phyloP scores from a whole-genome alignment of 2,329 filamentous ascomycete species.

The Stemphylium lycopersici region DNA sequence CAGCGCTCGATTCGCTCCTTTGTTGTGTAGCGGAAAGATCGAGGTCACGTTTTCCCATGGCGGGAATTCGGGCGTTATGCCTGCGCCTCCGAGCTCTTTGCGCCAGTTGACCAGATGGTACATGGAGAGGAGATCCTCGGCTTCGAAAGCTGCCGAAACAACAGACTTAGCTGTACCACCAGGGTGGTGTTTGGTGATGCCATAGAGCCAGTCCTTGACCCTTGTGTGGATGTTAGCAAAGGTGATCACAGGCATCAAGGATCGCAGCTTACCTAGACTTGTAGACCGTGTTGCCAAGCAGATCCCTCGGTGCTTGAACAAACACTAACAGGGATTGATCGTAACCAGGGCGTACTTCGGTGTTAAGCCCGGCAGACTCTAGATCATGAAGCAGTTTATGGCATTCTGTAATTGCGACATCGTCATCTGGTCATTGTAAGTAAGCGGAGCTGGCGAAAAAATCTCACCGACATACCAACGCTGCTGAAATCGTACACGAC shows the following conservation, averaged over 20 bases:
- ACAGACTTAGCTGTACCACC: slow-evolving; percentile 44
- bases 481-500: slow-evolving; percentile 39
- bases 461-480: slow-evolving; percentile 25
- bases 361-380: slow-evolving; percentile 37
- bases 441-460: not conserved
- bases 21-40: slow-evolving; percentile 81
- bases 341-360: slow-evolving; percentile 40
- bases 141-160: slow-evolving; percentile 72
- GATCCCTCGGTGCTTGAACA: slow-evolving; percentile 37
- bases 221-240: slow-evolving; percentile 48
- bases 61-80: slow-evolving; percentile 71
- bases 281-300: slow-evolving; percentile 41
- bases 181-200: slow-evolving; percentile 70
- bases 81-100: slow-evolving; percentile 76
- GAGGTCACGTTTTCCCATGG: slow-evolving; percentile 75
- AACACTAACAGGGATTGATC: slow-evolving; percentile 40
- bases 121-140: slow-evolving; percentile 77
- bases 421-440: slow-evolving; percentile 22
- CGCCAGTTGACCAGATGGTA: slow-evolving; percentile 79
- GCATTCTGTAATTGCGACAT: slow-evolving; percentile 31
- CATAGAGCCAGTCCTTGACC: slow-evolving; percentile 84
- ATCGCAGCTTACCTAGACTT: slow-evolving; percentile 32
- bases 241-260: not conserved
- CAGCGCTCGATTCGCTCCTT: slow-evolving; percentile 75
- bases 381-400: slow-evolving; percentile 31